Evolutionary conservation across 1,284 basidiomycete genomes (phyloP), one percentile per base, ranked within the genome.

Genomic region (Pulchroboletus neoregius): DNA sequence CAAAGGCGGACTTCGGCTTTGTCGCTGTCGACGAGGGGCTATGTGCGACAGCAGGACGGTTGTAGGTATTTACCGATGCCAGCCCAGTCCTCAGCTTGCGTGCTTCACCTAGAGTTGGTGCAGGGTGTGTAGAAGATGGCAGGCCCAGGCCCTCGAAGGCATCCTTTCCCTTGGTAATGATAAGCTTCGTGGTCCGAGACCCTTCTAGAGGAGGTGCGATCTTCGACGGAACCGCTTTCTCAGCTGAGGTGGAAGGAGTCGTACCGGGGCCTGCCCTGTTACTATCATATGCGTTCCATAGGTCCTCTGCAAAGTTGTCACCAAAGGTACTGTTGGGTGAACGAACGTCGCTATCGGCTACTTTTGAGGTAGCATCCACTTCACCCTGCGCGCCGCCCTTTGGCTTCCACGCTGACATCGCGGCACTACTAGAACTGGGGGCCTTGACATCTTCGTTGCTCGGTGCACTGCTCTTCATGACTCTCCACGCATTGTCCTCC

Each of bases 111-210:
- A 89, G 69, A 1, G 87, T 89, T 20, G 79, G 84, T 15, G 77
- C 70, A 5, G 75, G 71, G 40, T 70, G 71, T 16, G 68, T 69
- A 7, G 74, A 63, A 18, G 67, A 53, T 46, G 69, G 63, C 13
- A 87, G 58, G 6, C 82, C 86, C 30, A 91, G 69, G 10, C 84
- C 87, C 38, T 86, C 84, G 54, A 91, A 91, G 3, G 87, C 87
- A 62, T 90, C 87, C 51, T 75, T 82, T 22, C 72, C 70, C 45
- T 71, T 72, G 43, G 58, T 58, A 30, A 62, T 58, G 27, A 54
- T 44, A 34, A 62, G 60, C 45, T 60, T 58, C 23, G 64, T 59
- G 45, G 44, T 56, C 43, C 61, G 60, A 39, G 57, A 61, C 4
- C 58, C 64, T 30, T 65, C 54, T 28, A 53, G 52, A 45, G 53